Evolutionary conservation across 1,284 basidiomycete species (phyloP), one percentile per base, ranked within the genome.

Genomic region (Rhodotorula sp.): DNA sequence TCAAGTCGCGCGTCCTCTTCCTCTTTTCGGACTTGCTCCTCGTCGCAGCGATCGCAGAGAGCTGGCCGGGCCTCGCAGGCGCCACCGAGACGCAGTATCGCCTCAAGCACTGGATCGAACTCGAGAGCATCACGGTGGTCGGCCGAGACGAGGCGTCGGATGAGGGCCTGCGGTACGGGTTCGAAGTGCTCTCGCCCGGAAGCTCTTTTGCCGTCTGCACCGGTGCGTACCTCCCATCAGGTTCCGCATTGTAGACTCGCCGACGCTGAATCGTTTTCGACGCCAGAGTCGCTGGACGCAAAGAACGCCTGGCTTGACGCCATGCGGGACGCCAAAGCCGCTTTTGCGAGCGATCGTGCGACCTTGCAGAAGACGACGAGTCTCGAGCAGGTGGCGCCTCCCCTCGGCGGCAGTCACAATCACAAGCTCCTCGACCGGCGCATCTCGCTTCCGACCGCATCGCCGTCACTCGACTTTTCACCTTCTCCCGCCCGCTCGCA

Each of bases 1-100:
- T 79, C 46, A 65, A 88, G 71, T 52, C 61, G 21, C 85, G 89
- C 59, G 88, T 90, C 71, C 90, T 93, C 78, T 83, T 93, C 19
- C 84, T 94, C 1, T 91, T 94, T 80, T 90, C 88, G 13, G 92
- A 94, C 80, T 88, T 88, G 74, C 80, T 94, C 25, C 78, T 93
- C 42, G 93, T 91, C 88, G 85, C 77, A 34, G 62, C 57, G 25
- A 54, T 27, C 34, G 49, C 25, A 7, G 19, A 34, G 2, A 48
- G 12, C 16, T 56, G 61, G 52, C 14, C 53, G 9, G 71, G 55
- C 41, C 67, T 46, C 54, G 57, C 49, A 16, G 46, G n/a, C n/a
- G 50, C 23, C 55, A 55, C 34, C 2, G 88, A 87, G 73, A 88
- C 88, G 67, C 82, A 83, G 70, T 92, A 90, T 88, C 81, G 85